Percentiles rank a stretch among this genome's conserved stretches.
These are phyloP conservation scores for Verticillium longisporum DNA, from an alignment of 2,329 filamentous ascomycete species.

Conservation along the genomic window DNA sequence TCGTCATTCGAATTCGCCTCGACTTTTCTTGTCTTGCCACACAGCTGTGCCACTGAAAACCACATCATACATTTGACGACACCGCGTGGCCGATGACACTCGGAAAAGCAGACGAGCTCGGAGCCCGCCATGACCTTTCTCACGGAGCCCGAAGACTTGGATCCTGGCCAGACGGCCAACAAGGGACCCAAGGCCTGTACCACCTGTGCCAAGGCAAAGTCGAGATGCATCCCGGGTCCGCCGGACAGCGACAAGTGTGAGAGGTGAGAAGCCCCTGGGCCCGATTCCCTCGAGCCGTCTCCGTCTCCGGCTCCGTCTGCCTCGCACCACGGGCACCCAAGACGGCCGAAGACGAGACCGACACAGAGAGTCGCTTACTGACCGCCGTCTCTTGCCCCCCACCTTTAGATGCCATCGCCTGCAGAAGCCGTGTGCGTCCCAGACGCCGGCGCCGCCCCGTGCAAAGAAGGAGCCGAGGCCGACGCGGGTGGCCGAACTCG, in stretches of 20 bases:
- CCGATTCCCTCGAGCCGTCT: not conserved
- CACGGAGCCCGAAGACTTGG: constrained; percentile 12
- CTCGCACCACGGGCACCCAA: no score
- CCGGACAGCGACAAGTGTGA: constrained; percentile 35
- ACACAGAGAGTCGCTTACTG: no score
- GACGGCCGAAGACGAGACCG: no score
- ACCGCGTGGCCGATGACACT: not conserved
- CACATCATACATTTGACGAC: not conserved
- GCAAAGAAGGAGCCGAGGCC: constrained; percentile 38
- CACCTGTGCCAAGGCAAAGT: constrained; percentile 46
- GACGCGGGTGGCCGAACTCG: constrained; percentile 42
- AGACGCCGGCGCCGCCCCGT: constrained; percentile 40
- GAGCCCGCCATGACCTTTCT: not conserved
- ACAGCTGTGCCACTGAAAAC: no score
- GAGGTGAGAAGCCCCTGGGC: constrained; percentile 23
- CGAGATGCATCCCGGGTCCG: constrained; percentile 38
- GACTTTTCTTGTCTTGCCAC: no score
- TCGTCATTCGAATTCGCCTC: no score
- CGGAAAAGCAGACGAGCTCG: not conserved
- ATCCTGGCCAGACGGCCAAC: constrained; percentile 2
- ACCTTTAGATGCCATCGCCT: constrained; percentile 37
- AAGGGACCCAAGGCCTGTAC: constrained; percentile 42
- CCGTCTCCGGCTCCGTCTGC: not conserved
- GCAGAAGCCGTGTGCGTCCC: constrained; percentile 37
- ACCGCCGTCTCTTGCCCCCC: not conserved